phyloP scores from a whole-genome alignment of 805 yeast genomes.

The Candida ponderosae region DNA sequence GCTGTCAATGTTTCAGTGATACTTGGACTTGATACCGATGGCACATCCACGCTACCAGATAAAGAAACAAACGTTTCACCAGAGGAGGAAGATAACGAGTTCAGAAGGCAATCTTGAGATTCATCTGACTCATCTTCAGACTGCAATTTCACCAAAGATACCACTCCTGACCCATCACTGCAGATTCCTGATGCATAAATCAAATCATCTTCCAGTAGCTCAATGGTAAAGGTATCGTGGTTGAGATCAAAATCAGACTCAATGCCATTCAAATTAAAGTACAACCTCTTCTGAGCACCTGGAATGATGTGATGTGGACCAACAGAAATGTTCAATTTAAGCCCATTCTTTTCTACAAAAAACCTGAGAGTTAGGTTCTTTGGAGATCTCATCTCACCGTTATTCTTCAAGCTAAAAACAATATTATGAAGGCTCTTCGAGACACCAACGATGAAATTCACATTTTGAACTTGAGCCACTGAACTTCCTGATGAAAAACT shows the following conservation, averaged over 20 bases:
- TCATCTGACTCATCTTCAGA: neutral
- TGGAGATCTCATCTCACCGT: neutral
- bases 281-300: constrained; percentile 1
- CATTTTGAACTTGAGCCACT: neutral
- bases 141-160: neutral
- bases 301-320: constrained; percentile 3
- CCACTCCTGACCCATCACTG: neutral
- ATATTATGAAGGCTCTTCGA: neutral
- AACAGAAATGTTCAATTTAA: neutral
- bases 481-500: too few species aligned
- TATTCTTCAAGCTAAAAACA: neutral
- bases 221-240: neutral
- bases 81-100: neutral
- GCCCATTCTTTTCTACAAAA: too few species aligned
- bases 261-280: constrained; percentile 1
- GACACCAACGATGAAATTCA: neutral
- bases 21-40: neutral
- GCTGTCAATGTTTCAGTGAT: neutral
- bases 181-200: constrained; percentile 1
- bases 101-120: too few species aligned
- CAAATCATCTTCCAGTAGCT: neutral
- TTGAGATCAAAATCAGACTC: neutral
- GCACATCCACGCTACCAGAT: neutral
- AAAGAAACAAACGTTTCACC: neutral
- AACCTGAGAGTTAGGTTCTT: constrained; percentile 1